These are phyloP conservation scores for Colletotrichum tanaceti DNA, from an alignment of 2,329 filamentous ascomycete genomes.

Conservation along the genomic window DNA sequence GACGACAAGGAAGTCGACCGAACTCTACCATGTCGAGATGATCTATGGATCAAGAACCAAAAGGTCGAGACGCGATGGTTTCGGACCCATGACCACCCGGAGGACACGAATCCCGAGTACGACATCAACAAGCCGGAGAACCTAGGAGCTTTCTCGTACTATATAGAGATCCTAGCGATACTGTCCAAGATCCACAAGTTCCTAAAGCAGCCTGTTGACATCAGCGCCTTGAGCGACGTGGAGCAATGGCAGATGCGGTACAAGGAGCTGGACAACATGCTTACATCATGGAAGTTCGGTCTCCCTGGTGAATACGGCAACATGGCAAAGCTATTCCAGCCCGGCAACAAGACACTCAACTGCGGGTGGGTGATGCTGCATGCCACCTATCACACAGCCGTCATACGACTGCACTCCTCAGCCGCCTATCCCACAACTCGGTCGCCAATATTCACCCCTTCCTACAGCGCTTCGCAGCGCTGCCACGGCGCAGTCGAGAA, in stretches of 20 bases:
- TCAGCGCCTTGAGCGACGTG: constrained; percentile 84
- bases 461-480: constrained; percentile 84
- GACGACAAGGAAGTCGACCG: constrained; percentile 92
- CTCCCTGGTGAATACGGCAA: constrained; percentile 87
- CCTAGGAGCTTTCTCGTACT: constrained; percentile 87
- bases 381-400: constrained; percentile 87
- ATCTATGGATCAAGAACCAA: constrained; percentile 85
- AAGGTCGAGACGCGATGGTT: constrained; percentile 90
- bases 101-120: constrained; percentile 65
- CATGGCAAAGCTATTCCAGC: constrained; percentile 80
- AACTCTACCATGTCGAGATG: constrained; percentile 86
- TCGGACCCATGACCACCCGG: constrained; percentile 60
- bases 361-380: constrained; percentile 93
- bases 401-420: constrained; percentile 91
- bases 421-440: constrained; percentile 91
- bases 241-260: constrained; percentile 91
- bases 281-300: constrained; percentile 85
- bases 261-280: constrained; percentile 82
- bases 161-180: constrained; percentile 89
- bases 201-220: constrained; percentile 88
- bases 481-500: constrained; percentile 87
- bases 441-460: constrained; percentile 89
- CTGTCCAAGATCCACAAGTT: constrained; percentile 90
- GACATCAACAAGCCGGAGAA: constrained; percentile 79
- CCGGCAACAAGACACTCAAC: constrained; percentile 76